Evolutionary conservation across 129 eudicot genomes (phyloP).

Genomic region (Flaveria linearis): DNA sequence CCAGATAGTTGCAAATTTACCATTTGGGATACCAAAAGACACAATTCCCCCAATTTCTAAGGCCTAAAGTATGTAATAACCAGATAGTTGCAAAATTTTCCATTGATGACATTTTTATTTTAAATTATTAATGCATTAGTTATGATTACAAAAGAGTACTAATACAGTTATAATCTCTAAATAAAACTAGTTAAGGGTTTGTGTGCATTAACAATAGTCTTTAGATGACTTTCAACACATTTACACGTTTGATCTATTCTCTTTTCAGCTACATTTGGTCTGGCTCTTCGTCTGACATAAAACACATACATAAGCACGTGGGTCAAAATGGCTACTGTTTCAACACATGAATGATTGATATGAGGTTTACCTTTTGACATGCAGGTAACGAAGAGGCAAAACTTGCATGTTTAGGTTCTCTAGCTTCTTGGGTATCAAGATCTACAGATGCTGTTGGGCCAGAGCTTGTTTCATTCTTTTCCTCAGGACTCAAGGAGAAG

Average conservation of each 20-base stretch:
- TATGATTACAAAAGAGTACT: neutral
- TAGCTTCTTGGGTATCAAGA: slow-evolving; percentile 81
- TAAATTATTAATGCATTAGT: neutral
- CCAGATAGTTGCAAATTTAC: neutral
- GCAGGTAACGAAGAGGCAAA: slow-evolving; percentile 98
- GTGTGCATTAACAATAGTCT: neutral
- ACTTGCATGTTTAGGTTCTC: slow-evolving; percentile 71
- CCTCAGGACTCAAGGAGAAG: slow-evolving; percentile 93
- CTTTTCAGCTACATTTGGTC: neutral
- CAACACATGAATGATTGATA: slow-evolving; percentile 2
- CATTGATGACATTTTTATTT: neutral
- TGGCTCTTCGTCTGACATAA: slow-evolving; percentile 3
- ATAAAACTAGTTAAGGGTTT: neutral
- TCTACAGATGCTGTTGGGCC: slow-evolving; percentile 62
- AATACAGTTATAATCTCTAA: neutral
- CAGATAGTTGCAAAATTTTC: no score
- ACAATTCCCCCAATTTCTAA: neutral
- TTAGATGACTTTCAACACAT: neutral
- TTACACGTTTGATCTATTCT: neutral
- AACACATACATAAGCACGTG: neutral
- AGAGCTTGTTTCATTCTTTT: slow-evolving; percentile 61
- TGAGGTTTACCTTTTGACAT: slow-evolving; percentile 24
- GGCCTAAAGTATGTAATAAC: neutral
- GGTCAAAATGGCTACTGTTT: slow-evolving; percentile 10
- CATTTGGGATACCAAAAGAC: neutral